Percentiles rank a stretch among this genome's conserved stretches.
These are phyloP conservation scores for Poa annua DNA, from an alignment of 176 grass and related monocot species.

Conservation along the genomic window DNA sequence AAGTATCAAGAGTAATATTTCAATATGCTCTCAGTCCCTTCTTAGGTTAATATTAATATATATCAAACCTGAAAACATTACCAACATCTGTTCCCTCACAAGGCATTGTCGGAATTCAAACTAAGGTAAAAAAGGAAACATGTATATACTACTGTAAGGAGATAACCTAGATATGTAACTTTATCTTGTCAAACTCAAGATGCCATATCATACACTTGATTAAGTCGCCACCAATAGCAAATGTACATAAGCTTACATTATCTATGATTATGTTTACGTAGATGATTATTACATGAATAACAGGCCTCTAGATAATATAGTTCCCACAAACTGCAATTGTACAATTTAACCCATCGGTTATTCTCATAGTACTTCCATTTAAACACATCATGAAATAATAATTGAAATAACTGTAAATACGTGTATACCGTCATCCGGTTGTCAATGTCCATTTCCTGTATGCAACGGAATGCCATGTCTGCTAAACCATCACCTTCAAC, in stretches of 20 bases:
- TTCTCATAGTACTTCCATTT: conserved; percentile 20
- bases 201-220: not conserved
- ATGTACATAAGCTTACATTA: not conserved
- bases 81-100: not conserved
- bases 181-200: conserved; percentile 12
- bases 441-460: conserved; percentile 99
- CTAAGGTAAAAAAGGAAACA: not conserved
- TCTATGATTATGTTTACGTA: conserved; percentile 12
- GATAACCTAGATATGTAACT: conserved; percentile 2
- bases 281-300: not conserved
- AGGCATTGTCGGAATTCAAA: not conserved
- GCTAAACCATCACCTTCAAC: conserved; percentile 98
- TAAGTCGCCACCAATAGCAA: conserved; percentile 16
- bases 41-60: conserved; percentile 9
- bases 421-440: conserved; percentile 82
- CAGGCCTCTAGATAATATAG: conserved; percentile 11
- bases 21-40: conserved; percentile 1
- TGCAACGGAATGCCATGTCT: conserved; percentile 95
- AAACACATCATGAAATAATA: not conserved
- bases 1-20: not conserved
- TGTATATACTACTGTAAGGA: conserved; percentile 3
- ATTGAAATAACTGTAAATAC: conserved; percentile 28
- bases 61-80: conserved; percentile 23
- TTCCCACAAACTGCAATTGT: not conserved
- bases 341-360: conserved; percentile 27